These are phyloP conservation scores for Pleurotus giganteus DNA, from an alignment of 768 basidiomycete genomes.

Conservation along the genomic window DNA sequence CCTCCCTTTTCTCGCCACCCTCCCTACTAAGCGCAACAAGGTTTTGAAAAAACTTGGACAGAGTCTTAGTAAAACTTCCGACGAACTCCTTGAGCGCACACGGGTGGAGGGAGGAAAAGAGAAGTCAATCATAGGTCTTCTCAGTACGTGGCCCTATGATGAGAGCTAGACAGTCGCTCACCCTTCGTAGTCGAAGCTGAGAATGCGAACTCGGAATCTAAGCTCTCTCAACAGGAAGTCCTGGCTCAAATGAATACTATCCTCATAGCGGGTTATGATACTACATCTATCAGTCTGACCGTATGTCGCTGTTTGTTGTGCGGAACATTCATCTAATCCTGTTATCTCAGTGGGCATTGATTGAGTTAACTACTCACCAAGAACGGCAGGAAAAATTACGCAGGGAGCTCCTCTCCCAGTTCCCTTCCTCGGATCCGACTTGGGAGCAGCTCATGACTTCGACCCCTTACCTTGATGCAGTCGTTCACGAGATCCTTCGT, in stretches of 20 bases:
- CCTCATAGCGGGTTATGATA: slow-evolving; percentile 49
- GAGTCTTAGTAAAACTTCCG: slow-evolving; percentile 38
- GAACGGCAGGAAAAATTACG: slow-evolving; percentile 48
- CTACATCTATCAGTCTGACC: slow-evolving; percentile 45
- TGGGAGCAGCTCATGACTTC: slow-evolving; percentile 50
- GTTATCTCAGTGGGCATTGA: slow-evolving; percentile 48
- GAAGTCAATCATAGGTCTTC: slow-evolving; percentile 38
- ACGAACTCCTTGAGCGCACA: slow-evolving; percentile 34
- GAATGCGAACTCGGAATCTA: slow-evolving; percentile 19
- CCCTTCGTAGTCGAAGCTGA: slow-evolving; percentile 34
- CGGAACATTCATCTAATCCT: background rate
- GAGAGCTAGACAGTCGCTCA: background rate
- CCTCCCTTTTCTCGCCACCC: slow-evolving; percentile 30
- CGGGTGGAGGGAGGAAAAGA: slow-evolving; percentile 29
- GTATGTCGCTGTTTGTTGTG: slow-evolving; percentile 18
- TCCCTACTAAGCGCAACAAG: slow-evolving; percentile 35
- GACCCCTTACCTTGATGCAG: slow-evolving; percentile 56
- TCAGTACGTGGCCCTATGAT: slow-evolving; percentile 26
- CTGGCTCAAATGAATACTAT: slow-evolving; percentile 38
- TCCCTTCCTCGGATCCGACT: slow-evolving; percentile 43
- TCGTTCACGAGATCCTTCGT: slow-evolving; percentile 44
- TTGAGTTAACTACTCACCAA: slow-evolving; percentile 47
- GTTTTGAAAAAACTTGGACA: slow-evolving; percentile 28
- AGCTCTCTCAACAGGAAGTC: slow-evolving; percentile 33
- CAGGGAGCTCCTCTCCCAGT: slow-evolving; percentile 40